phyloP scores from a whole-genome alignment of 2,329 filamentous ascomycete species.

The Fusarium virguliforme region DNA sequence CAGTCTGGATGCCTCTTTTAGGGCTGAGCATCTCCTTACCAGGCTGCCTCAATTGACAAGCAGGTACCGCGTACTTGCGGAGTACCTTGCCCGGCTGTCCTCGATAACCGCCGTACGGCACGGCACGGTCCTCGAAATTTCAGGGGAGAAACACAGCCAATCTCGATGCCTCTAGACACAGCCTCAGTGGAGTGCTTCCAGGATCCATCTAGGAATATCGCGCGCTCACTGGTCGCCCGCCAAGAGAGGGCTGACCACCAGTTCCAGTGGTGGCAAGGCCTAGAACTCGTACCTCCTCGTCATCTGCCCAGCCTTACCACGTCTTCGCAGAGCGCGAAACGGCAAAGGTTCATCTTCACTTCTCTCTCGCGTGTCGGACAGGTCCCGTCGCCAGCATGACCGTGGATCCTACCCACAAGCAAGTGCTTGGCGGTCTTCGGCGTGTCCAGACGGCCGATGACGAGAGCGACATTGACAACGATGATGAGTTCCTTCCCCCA shows the following conservation, averaged over 20 bases:
- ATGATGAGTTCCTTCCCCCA: constrained; percentile 12
- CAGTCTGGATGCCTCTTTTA: background rate
- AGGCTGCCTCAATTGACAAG: background rate
- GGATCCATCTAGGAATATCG: background rate
- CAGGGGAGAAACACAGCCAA: background rate
- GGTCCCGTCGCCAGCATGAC: background rate
- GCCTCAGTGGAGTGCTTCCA: background rate
- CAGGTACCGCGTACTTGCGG: background rate
- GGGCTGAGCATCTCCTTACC: background rate
- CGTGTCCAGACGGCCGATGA: background rate
- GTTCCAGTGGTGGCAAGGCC: background rate
- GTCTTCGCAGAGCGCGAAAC: background rate
- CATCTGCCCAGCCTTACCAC: background rate
- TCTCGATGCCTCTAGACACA: background rate
- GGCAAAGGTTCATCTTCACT: background rate
- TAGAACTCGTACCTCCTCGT: background rate
- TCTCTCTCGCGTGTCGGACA: background rate
- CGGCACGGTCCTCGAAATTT: background rate
- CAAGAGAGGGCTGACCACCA: background rate
- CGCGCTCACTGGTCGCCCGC: background rate
- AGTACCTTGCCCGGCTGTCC: background rate
- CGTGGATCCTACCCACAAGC: background rate
- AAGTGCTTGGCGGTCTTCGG: background rate
- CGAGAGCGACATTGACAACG: constrained; percentile 22
- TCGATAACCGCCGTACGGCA: background rate